phyloP scores from a whole-genome alignment of 2,329 filamentous ascomycete species.

The Bertia moriformis region DNA sequence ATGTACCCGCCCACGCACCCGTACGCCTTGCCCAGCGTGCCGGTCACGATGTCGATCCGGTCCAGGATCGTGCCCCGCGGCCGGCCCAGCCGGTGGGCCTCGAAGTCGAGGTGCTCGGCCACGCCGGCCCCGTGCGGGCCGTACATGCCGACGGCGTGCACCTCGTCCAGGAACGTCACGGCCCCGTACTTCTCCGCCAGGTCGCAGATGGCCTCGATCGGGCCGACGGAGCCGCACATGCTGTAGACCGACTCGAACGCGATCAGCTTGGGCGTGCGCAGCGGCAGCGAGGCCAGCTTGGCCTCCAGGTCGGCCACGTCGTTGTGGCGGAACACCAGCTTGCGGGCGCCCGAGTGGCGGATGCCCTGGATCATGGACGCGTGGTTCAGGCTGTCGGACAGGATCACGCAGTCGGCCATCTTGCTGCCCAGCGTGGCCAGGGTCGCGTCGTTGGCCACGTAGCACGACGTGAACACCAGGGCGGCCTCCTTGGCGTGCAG shows the following conservation, averaged over 20 bases:
- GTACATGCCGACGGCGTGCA: slow-evolving; percentile 98
- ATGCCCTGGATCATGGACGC: slow-evolving; percentile 99
- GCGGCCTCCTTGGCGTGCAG: slow-evolving; percentile 85
- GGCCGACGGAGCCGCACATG: slow-evolving; percentile 96
- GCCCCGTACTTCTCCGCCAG: slow-evolving; percentile 95
- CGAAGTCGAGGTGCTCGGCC: slow-evolving; percentile 91
- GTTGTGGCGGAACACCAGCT: slow-evolving; percentile 98
- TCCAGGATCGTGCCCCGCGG: slow-evolving; percentile 81
- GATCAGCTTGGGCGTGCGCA: slow-evolving; percentile 87
- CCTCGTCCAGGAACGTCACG: slow-evolving; percentile 94
- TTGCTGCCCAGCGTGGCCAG: slow-evolving; percentile 94
- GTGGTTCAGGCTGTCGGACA: slow-evolving; percentile 96
- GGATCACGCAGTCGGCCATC: slow-evolving; percentile 85
- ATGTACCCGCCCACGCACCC: slow-evolving; percentile 97
- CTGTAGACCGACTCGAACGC: slow-evolving; percentile 98
- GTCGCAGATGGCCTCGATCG: slow-evolving; percentile 91
- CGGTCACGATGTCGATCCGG: slow-evolving; percentile 92
- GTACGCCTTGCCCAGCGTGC: slow-evolving; percentile 92
- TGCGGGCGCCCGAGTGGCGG: slow-evolving; percentile 88
- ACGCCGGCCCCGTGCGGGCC: slow-evolving; percentile 90
- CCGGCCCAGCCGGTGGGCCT: slow-evolving; percentile 62
- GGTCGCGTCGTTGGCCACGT: slow-evolving; percentile 94
- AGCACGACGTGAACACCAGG: slow-evolving; percentile 93
- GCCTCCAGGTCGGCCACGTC: slow-evolving; percentile 83
- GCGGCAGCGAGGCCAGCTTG: slow-evolving; percentile 76